Evolutionary conservation across 495 filamentous ascomycete species (phyloP).

Genomic region (Geoglossum glabrum): DNA sequence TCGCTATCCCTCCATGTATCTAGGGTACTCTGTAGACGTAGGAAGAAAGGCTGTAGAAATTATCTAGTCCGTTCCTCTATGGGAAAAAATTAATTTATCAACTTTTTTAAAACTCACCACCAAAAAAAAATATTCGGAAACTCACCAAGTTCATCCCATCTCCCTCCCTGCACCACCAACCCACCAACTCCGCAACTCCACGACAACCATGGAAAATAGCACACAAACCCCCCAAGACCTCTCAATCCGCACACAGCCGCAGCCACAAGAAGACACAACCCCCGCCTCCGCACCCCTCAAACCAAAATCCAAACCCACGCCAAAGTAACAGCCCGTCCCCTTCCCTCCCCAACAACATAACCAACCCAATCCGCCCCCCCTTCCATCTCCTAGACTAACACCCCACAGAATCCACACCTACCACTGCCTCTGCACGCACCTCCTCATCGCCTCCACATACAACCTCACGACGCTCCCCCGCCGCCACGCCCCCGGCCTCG

Average conservation of each 20-base stretch:
- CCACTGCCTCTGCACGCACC: conserved; percentile 57
- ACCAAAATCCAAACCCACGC: neutral
- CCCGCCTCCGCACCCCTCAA: neutral
- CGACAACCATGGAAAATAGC: neutral
- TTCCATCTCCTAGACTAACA: no score
- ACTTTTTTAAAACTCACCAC: no score
- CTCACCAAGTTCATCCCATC: no score
- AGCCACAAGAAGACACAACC: neutral
- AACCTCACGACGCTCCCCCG: conserved; percentile 30
- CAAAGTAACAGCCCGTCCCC: neutral
- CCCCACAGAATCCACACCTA: conserved; percentile 33
- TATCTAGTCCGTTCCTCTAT: no score
- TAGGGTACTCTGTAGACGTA: no score
- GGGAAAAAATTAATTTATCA: no score
- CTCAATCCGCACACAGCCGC: neutral
- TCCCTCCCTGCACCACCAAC: neutral
- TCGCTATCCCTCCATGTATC: no score
- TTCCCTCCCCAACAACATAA: neutral
- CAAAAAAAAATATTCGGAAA: no score
- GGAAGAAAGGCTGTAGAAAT: no score
- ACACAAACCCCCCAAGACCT: neutral
- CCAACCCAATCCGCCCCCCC: no score
- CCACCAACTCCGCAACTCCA: neutral
- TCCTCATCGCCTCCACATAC: conserved; percentile 46
- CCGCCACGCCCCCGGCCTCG: conserved; percentile 25